These are phyloP conservation scores for Dentipellis fragilis DNA, from an alignment of 768 basidiomycete genomes.

Conservation along the genomic window DNA sequence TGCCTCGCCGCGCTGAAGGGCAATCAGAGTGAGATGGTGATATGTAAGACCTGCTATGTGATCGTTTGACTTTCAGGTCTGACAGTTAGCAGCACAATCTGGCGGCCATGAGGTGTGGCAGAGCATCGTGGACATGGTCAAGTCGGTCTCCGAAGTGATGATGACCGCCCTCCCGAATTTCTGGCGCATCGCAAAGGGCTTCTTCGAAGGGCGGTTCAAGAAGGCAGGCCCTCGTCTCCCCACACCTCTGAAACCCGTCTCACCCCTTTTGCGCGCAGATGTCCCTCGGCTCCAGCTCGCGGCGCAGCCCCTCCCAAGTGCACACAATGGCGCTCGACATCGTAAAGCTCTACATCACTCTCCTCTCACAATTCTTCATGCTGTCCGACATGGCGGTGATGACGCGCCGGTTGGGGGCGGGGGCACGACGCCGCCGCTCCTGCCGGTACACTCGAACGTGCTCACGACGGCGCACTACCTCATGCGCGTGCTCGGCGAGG, in stretches of 20 bases:
- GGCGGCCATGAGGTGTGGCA: constrained; percentile 76
- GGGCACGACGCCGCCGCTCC: constrained; percentile 32
- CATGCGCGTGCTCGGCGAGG: constrained; percentile 69
- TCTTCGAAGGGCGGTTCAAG: constrained; percentile 89
- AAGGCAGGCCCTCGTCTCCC: constrained; percentile 39
- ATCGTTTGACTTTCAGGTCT: not conserved
- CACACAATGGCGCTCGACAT: constrained; percentile 84
- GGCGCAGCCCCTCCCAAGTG: constrained; percentile 77
- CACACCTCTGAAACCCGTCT: not conserved
- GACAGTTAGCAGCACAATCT: constrained; percentile 42
- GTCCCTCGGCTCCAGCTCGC: constrained; percentile 31
- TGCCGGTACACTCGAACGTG: constrained; percentile 73
- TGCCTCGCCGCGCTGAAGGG: constrained; percentile 52
- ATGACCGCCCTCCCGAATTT: constrained; percentile 82
- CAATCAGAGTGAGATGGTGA: constrained; percentile 49
- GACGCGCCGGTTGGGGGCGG: constrained; percentile 32
- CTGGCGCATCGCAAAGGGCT: constrained; percentile 85
- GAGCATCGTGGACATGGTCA: constrained; percentile 67
- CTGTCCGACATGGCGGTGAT: constrained; percentile 71
- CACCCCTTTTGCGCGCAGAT: constrained; percentile 11
- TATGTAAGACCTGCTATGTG: constrained; percentile 34
- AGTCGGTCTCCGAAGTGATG: constrained; percentile 79
- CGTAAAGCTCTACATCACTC: constrained; percentile 73
- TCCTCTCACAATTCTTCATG: constrained; percentile 79
- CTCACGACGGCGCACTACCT: constrained; percentile 78